A percentile compares a stretch with the other conserved stretches of the same genome.
phyloP scores from a whole-genome alignment of 441 rosid genomes.

The Erysimum cheiri region DNA sequence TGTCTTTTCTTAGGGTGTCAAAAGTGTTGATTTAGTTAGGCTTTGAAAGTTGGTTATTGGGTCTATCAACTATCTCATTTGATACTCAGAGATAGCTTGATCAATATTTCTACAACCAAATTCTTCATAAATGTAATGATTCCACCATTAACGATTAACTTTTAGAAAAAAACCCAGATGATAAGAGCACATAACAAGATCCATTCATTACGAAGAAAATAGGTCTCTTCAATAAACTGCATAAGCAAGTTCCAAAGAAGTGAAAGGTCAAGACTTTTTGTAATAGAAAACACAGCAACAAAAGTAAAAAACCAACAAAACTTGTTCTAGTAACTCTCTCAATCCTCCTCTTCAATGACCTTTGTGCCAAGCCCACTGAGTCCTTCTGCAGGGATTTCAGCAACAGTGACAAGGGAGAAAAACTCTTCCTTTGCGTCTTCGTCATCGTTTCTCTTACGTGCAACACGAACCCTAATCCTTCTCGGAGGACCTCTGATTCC shows the following conservation, averaged over 20 bases:
- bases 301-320: constrained; percentile 25
- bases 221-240: constrained; percentile 33
- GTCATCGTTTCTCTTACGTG: constrained; percentile 87
- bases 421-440: constrained; percentile 94
- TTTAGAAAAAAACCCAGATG: neutral
- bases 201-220: constrained; percentile 15
- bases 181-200: neutral
- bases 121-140: too few species aligned
- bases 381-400: constrained; percentile 75
- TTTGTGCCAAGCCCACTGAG: constrained; percentile 75
- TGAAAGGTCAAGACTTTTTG: constrained; percentile 10
- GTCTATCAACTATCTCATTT: too few species aligned
- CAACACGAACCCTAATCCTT: constrained; percentile 77
- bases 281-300: constrained; percentile 3
- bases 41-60: too few species aligned
- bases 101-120: too few species aligned
- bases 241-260: constrained; percentile 6
- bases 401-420: constrained; percentile 77
- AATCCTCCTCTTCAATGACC: constrained; percentile 84
- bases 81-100: too few species aligned
- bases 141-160: too few species aligned
- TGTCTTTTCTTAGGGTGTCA: too few species aligned
- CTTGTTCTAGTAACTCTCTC: constrained; percentile 40
- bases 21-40: too few species aligned
- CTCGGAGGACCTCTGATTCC: constrained; percentile 88